Evolutionary conservation across 2,329 filamentous ascomycete genomes (phyloP).

Genomic region (Pestalotiopsis sp.): DNA sequence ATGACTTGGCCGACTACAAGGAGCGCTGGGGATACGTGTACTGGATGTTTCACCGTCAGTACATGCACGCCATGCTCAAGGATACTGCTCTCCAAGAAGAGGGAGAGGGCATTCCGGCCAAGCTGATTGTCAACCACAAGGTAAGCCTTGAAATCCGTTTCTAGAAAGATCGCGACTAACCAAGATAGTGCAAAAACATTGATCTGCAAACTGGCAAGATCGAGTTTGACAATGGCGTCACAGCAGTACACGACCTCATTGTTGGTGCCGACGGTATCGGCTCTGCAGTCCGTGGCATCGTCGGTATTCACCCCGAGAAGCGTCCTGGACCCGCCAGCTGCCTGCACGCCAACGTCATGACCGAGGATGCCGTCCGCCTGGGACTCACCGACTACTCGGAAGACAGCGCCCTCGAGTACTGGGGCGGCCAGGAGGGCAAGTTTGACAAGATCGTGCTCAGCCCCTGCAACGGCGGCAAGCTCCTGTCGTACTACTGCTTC

Average conservation of each 20-base stretch:
- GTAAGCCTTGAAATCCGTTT: constrained; percentile 33
- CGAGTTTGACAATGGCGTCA: constrained; percentile 54
- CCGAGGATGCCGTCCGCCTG: constrained; percentile 59
- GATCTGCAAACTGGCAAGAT: constrained; percentile 53
- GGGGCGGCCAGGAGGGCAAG: constrained; percentile 66
- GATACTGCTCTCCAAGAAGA: constrained; percentile 36
- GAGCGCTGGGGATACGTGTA: constrained; percentile 66
- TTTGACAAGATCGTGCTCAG: constrained; percentile 73
- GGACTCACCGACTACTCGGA: constrained; percentile 66
- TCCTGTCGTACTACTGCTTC: constrained; percentile 73
- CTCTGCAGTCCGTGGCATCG: constrained; percentile 61
- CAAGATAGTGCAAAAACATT: constrained; percentile 36
- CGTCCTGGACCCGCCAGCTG: constrained; percentile 63
- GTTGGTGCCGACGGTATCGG: constrained; percentile 70
- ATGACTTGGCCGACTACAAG: constrained; percentile 67
- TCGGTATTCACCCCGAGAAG: constrained; percentile 65
- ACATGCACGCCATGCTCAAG: constrained; percentile 48
- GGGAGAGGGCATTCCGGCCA: constrained; percentile 32
- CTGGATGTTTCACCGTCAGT: constrained; percentile 64
- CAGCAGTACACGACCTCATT: constrained; percentile 58
- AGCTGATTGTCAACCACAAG: constrained; percentile 35
- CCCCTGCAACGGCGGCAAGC: constrained; percentile 66
- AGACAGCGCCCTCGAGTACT: constrained; percentile 67
- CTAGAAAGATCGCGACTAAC: background rate
- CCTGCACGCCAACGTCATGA: constrained; percentile 65